These are phyloP conservation scores for Sporothrix curviconia DNA, from an alignment of 2,329 filamentous ascomycete species.

Conservation along the genomic window DNA sequence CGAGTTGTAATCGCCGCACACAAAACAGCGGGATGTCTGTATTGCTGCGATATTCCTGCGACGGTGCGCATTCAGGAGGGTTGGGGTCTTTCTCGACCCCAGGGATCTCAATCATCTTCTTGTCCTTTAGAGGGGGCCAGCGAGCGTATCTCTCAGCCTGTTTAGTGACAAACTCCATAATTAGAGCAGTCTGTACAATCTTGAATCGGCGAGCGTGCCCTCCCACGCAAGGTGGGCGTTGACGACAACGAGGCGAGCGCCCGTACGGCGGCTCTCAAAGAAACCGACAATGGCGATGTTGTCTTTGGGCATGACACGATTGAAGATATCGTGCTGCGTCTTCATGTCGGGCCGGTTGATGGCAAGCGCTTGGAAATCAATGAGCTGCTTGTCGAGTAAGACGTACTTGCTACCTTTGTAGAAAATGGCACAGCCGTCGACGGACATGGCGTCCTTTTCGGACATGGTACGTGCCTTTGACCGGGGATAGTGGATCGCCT, in stretches of 20 bases:
- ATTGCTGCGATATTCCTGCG: conserved; percentile 77
- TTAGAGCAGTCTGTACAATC: conserved; percentile 86
- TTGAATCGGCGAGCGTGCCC: conserved; percentile 84
- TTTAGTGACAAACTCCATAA: conserved; percentile 88
- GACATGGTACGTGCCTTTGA: conserved; percentile 85
- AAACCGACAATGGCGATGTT: conserved; percentile 91
- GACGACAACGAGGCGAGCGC: conserved; percentile 84
- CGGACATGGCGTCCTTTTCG: conserved; percentile 78
- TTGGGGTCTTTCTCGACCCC: conserved; percentile 37
- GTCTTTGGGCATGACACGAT: conserved; percentile 96
- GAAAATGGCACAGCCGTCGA: conserved; percentile 95
- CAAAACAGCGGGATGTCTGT: conserved; percentile 82
- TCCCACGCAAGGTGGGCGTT: conserved; percentile 97
- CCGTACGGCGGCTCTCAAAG: conserved; percentile 84
- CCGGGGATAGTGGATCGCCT: conserved; percentile 88
- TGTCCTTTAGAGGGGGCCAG: conserved; percentile 74
- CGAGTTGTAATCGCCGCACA: conserved; percentile 97
- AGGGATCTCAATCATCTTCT: conserved; percentile 50
- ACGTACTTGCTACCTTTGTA: conserved; percentile 85
- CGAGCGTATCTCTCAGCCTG: conserved; percentile 79
- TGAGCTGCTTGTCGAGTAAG: conserved; percentile 84
- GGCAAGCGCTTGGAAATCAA: conserved; percentile 85
- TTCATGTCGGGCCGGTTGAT: conserved; percentile 97
- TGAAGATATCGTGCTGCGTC: conserved; percentile 94
- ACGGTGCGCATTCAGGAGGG: conserved; percentile 64